Conservation (phyloP, 164 flowering plant genomes). For the Macadamia tetraphylla region DNA sequence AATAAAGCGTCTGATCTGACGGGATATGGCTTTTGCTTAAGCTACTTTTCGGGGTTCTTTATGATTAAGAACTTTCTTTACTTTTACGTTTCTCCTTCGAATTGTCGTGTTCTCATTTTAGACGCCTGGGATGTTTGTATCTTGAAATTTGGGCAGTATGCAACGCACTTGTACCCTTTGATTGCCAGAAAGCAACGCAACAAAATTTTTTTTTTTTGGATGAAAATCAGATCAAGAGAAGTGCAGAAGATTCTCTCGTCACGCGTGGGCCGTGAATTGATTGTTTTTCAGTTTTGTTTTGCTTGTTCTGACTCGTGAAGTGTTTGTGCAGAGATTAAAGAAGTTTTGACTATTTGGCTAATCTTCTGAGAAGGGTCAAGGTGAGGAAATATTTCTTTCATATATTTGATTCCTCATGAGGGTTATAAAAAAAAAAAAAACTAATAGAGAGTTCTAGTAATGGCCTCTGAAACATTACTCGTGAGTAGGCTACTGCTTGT, state of each 20-base stretch:
- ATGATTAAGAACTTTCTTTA: slow-evolving; percentile 3
- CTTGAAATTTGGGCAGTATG: slow-evolving; percentile 9
- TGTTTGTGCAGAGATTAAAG: slow-evolving; percentile 9
- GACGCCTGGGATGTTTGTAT: slow-evolving; percentile 1
- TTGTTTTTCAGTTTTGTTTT: background rate
- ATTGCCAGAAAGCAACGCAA: slow-evolving; percentile 8
- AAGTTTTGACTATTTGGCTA: background rate
- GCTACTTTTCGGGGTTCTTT: slow-evolving; percentile 1
- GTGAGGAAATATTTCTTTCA: background rate
- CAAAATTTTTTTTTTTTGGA: background rate
- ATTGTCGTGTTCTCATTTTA: background rate
- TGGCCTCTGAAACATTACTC: background rate
- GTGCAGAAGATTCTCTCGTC: background rate
- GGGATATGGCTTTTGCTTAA: background rate
- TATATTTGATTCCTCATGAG: background rate
- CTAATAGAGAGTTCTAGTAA: background rate
- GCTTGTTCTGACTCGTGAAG: background rate
- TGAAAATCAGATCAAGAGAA: background rate
- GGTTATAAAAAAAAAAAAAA: background rate
- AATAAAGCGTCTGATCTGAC: slow-evolving; percentile 4
- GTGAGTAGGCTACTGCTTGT: slow-evolving; percentile 4
- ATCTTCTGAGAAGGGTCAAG: slow-evolving; percentile 7
- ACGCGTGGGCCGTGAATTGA: background rate
- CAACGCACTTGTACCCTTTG: background rate
- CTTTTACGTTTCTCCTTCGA: slow-evolving; percentile 1